These are phyloP conservation scores for Cordyceps fumosorosea DNA, from an alignment of 2,329 filamentous ascomycete species.

Conservation along the genomic window DNA sequence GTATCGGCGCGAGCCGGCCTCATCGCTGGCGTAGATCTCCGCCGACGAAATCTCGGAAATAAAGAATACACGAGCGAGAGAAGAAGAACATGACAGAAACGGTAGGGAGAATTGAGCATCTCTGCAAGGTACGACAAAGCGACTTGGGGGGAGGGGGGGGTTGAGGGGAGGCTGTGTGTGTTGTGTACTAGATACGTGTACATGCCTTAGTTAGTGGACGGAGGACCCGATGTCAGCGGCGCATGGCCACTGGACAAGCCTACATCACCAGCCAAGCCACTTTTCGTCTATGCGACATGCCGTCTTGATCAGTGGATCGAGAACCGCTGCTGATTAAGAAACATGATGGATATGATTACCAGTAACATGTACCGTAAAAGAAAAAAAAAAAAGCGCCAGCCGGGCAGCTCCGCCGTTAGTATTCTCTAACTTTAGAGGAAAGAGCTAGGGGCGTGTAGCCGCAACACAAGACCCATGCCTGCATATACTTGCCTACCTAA, in stretches of 20 bases:
- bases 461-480: not conserved
- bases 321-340: not conserved
- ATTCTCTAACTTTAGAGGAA: no score
- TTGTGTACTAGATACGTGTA: no score
- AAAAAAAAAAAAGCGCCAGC: not conserved
- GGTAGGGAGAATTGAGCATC: not conserved
- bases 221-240: not conserved
- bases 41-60: not conserved
- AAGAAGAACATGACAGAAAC: not conserved
- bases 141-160: not conserved
- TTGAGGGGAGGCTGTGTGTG: not conserved
- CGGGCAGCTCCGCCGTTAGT: not conserved
- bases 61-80: not conserved
- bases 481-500: not conserved
- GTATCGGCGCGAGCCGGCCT: no score
- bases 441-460: constrained; percentile 3
- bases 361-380: not conserved
- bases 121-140: not conserved
- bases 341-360: not conserved
- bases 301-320: constrained; percentile 7
- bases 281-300: constrained; percentile 4
- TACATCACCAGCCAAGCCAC: not conserved
- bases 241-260: not conserved
- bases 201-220: no score
- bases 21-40: no score